Evolutionary conservation across 768 basidiomycete species (phyloP).

Genomic region (Termitomyces sp.): DNA sequence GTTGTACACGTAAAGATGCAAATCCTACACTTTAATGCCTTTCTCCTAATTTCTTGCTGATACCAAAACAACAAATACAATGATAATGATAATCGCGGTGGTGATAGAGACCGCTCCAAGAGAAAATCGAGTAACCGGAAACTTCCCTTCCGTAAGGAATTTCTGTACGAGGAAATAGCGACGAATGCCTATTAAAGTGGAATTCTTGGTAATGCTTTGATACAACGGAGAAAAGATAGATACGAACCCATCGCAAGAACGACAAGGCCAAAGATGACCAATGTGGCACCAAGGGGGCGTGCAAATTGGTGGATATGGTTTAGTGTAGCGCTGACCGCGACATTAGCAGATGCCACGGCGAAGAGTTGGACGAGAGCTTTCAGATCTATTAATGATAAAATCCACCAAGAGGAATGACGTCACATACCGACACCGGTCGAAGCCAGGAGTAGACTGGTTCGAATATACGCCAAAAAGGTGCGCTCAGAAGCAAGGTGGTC

Average conservation of each 20-base stretch:
- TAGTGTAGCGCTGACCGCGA: conserved; percentile 5
- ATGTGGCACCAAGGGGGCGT: conserved; percentile 49
- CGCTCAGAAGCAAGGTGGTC: conserved; percentile 64
- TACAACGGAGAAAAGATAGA: not conserved
- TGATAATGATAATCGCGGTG: conserved; percentile 10
- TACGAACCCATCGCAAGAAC: conserved; percentile 47
- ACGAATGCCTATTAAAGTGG: conserved; percentile 32
- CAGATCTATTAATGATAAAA: not conserved
- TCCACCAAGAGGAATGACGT: conserved; percentile 2
- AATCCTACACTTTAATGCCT: too few relatives aligned
- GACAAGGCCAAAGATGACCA: conserved; percentile 41
- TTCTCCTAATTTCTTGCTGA: conserved; percentile 9
- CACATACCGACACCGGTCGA: conserved; percentile 57
- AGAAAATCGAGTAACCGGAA: conserved; percentile 50
- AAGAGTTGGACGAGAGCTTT: conserved; percentile 58
- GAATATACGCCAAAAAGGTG: conserved; percentile 60
- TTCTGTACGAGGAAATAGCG: conserved; percentile 55
- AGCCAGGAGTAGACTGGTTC: conserved; percentile 60
- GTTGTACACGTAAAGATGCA: not conserved
- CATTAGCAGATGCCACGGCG: conserved; percentile 27
- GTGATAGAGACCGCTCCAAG: conserved; percentile 32
- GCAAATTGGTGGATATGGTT: conserved; percentile 31
- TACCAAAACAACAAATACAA: conserved; percentile 19
- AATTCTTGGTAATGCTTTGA: not conserved
- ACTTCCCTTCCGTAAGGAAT: conserved; percentile 45